Evolutionary conservation across 2,329 filamentous ascomycete genomes (phyloP).

Genomic region (Dothistroma septosporum): DNA sequence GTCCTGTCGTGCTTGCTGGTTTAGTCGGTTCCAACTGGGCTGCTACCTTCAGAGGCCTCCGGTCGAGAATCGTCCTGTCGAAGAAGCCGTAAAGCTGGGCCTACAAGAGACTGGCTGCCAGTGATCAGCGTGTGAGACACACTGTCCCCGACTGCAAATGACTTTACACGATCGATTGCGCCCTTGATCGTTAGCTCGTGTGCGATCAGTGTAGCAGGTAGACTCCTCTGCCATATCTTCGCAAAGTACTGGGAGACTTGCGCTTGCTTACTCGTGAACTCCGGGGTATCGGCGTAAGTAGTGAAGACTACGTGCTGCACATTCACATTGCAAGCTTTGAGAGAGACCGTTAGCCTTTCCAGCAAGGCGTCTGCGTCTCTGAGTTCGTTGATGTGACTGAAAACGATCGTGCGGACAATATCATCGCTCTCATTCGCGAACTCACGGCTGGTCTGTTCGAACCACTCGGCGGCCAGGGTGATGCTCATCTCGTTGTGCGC

Average conservation of each 20-base stretch:
- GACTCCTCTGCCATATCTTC: conserved; percentile 6
- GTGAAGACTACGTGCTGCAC: conserved; percentile 27
- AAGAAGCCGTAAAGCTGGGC: conserved; percentile 7
- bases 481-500: conserved; percentile 45
- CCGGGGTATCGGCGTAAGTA: conserved; percentile 21
- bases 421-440: neutral
- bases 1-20: no score
- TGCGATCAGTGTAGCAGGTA: conserved; percentile 6
- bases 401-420: conserved; percentile 19
- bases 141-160: neutral
- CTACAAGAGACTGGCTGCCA: conserved; percentile 21
- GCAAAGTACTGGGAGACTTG: conserved; percentile 6
- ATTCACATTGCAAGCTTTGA: conserved; percentile 9
- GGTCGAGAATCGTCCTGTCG: neutral
- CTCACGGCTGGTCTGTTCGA: conserved; percentile 20
- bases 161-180: conserved; percentile 11
- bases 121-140: conserved; percentile 15
- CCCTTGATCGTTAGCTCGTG: conserved; percentile 18
- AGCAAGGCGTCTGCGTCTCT: conserved; percentile 21
- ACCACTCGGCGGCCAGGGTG: conserved; percentile 38
- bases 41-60: neutral
- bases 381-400: conserved; percentile 28
- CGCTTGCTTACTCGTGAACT: neutral
- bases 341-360: conserved; percentile 13
- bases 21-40: neutral